Base-by-base conservation (phyloP, 2,329 filamentous ascomycete genomes). In the Xylaria polymorpha region DNA sequence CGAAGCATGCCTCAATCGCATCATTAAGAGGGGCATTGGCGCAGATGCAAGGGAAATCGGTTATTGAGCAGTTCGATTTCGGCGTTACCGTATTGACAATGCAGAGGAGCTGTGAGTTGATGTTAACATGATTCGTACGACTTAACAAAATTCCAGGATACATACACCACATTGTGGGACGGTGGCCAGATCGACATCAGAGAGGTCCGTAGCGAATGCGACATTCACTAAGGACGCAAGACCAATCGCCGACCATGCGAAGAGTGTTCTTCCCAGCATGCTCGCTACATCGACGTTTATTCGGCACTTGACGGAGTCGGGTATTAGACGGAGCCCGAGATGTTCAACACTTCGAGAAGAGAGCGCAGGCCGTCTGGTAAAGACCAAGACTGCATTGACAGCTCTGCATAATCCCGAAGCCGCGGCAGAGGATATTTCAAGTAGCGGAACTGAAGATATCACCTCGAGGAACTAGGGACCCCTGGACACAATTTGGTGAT, bases 81-180 rank as follows among this genome's bases (percentile, higher is more conserved):
- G 44, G 44, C n/a, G 39, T 4, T 25, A 65, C 61, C 2, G 61
- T 68, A 20, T 18, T 37, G 37, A 10, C 32, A 39, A 70, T 64
- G 55, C 68, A 70, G 48, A 41, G 35, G 14, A 61, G 37, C 68
- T 70, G 46, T 22, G 15, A 43, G 22, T 44, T 35, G 6, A 14
- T 41, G 56, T 70, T n/a, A 67, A 51, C 4, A 46, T 3, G 22
- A 18, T 2, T 58, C 46, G 7, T 44, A 37, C 15, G 15, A 25
- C 20, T 12, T 7, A 18, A 1, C 60, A n/a, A n/a, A 51, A 20
- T 22, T 25, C 25, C 8, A 3, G 35, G 29, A 59, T n/a, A 25
- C 68, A 43, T 70, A 70, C 68, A 59, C 68, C 68, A 9, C 68
- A 70, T 56, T 67, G 22, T 15, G 68, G 68, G 14, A 68, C 32